Conservation (phyloP, 2,329 filamentous ascomycete genomes). For the Diaporthe sp. region DNA sequence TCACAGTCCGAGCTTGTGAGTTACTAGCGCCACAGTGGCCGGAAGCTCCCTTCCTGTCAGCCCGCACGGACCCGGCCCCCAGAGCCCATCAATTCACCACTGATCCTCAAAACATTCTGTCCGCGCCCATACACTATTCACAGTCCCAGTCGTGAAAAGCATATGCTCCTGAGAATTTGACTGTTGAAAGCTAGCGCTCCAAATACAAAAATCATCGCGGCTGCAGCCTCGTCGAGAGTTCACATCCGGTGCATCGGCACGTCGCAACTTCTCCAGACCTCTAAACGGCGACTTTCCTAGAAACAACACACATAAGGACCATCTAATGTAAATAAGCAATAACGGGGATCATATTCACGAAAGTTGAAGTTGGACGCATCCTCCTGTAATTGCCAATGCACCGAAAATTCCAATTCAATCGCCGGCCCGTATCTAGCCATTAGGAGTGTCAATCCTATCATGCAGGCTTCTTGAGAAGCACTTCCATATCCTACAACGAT, state of each 20-base stretch:
- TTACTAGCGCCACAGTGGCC: conserved; percentile 42
- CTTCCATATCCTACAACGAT: neutral
- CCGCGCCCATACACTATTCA: too few species aligned
- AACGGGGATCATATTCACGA: neutral
- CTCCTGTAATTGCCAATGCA: neutral
- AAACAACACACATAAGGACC: neutral
- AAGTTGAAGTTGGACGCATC: neutral
- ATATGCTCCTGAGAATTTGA: neutral
- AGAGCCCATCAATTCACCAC: neutral
- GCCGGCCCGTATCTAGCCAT: neutral
- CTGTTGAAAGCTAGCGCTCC: neutral
- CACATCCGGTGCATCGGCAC: neutral
- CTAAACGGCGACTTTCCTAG: neutral
- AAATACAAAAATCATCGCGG: neutral
- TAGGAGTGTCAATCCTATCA: neutral
- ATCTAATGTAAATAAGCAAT: too few species aligned
- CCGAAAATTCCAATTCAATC: neutral
- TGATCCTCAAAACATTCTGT: neutral
- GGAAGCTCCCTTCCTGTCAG: conserved; percentile 32
- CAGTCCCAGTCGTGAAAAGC: neutral
- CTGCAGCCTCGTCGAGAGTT: neutral
- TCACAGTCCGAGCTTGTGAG: conserved; percentile 39
- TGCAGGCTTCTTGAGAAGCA: neutral
- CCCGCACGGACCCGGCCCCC: conserved; percentile 16
- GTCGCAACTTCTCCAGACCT: neutral